Evolutionary conservation across 208 protist genomes (phyloP), one percentile per base, ranked within the genome.

Genomic region (Trypanosoma melophagium): DNA sequence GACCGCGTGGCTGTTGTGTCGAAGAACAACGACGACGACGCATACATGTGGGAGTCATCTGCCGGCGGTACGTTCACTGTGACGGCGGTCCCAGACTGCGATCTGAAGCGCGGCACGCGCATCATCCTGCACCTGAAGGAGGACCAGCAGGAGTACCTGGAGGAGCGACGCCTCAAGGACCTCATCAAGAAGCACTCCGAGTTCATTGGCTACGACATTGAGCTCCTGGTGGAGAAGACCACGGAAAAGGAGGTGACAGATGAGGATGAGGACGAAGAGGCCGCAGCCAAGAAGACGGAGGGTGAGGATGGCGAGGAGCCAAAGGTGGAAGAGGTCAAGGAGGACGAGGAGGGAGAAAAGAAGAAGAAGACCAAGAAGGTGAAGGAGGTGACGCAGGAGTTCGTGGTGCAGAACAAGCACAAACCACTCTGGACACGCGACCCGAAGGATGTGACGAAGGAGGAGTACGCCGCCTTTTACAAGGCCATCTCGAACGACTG

Each of bases 391-490:
- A 87, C 63, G 42, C 69, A 79, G 57, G 97, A 99, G 74, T 97
- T 89, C 69, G 97, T 99, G 76, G 69, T 96, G 41, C 71, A 99
- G 60, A 99, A 99, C 97, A 99, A 98, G 84, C 93, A 94, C 75
- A 99, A 99, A 83, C 98, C 98, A 65, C 86, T 99, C 71, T 99
- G 98, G 98, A 98, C 95, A 41, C 84, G 97, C 61, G 89, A 96
- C 66, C 90, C 97, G 51, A 86, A 90, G 54, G 97, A 99, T 10
- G 83, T 99, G 50, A 98, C 95, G 42, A 93, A 98, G 62, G 98
- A 99, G 76, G 98, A 99, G 78, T 99, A 99, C 87, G 89, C 81
- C 42, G 55, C 82, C n/a, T 99, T 99, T 96, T 99, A 99, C 96
- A 99, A n/a, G n/a, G n/a, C n/a, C 52, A 76, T 72, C 66, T 72